phyloP scores from a whole-genome alignment of 2,329 filamentous ascomycete genomes.

The Nemania sp. region DNA sequence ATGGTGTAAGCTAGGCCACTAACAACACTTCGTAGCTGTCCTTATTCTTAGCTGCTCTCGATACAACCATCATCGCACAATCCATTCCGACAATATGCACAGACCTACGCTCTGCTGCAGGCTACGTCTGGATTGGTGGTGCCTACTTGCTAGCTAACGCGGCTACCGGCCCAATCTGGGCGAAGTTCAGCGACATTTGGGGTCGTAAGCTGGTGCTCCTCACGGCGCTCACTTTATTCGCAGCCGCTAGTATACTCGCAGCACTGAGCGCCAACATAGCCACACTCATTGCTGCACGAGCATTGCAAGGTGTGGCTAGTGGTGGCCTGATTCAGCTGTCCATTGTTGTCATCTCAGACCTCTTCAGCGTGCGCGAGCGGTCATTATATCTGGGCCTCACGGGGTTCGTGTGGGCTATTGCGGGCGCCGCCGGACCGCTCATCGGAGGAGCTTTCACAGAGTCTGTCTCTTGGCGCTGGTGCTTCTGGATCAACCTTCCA shows the following conservation, averaged over 20 bases:
- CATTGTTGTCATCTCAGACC: slow-evolving; percentile 5
- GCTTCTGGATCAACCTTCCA: slow-evolving; percentile 53
- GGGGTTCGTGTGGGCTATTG: neutral
- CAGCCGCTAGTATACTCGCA: slow-evolving; percentile 54
- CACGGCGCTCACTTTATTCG: slow-evolving; percentile 53
- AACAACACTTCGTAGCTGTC: too few relatives aligned
- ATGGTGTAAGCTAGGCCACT: too few relatives aligned
- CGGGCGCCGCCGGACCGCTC: slow-evolving; percentile 10
- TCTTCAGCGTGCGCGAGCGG: neutral
- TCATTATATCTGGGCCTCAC: neutral
- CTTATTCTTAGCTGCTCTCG: too few relatives aligned
- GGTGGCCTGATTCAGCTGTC: neutral
- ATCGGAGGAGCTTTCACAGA: slow-evolving; percentile 14
- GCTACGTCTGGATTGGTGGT: neutral
- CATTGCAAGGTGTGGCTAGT: slow-evolving; percentile 47
- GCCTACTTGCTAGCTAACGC: slow-evolving; percentile 34
- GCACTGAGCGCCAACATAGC: slow-evolving; percentile 50
- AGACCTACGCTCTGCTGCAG: too few relatives aligned
- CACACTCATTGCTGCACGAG: slow-evolving; percentile 51
- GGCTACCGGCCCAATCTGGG: slow-evolving; percentile 71
- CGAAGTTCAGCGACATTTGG: slow-evolving; percentile 62
- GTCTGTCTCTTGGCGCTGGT: slow-evolving; percentile 36
- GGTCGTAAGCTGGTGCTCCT: slow-evolving; percentile 58
- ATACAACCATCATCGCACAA: too few relatives aligned
- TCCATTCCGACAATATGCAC: too few relatives aligned